Percentiles rank a stretch among this genome's conserved stretches.
Evolutionary conservation across 345 rosid genomes (phyloP).

Genomic region (Erucastrum elatum): DNA sequence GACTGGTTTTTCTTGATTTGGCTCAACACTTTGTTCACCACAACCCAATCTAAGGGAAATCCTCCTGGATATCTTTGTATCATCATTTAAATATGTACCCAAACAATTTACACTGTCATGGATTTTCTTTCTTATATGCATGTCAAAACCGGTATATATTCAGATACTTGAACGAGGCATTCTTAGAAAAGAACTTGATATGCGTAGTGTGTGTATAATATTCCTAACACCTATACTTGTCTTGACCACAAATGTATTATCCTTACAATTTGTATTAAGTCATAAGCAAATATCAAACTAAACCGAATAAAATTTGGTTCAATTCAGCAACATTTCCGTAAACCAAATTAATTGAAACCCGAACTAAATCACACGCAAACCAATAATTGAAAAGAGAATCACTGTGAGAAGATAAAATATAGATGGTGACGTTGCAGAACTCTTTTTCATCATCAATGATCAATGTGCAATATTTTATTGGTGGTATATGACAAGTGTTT

Average conservation of each 20-base stretch:
- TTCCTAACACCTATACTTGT: neutral
- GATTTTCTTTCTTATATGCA: neutral
- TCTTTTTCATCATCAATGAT: constrained; percentile 22
- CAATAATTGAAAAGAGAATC: neutral
- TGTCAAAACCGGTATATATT: neutral
- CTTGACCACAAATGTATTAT: constrained; percentile 14
- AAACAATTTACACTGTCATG: neutral
- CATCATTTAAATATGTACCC: neutral
- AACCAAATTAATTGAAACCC: too few species aligned
- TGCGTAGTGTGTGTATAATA: neutral
- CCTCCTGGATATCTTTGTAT: constrained; percentile 73
- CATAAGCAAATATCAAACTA: constrained; percentile 5
- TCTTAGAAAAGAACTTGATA: neutral
- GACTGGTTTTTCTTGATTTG: constrained; percentile 70
- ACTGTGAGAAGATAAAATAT: neutral
- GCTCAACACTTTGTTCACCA: constrained; percentile 67
- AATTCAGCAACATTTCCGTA: constrained; percentile 55
- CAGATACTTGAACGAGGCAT: neutral
- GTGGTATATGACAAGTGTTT: constrained; percentile 17
- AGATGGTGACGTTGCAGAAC: constrained; percentile 23
- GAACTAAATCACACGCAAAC: neutral
- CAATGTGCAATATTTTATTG: constrained; percentile 1
- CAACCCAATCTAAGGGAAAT: constrained; percentile 62
- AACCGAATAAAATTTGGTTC: constrained; percentile 56
- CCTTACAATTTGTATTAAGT: constrained; percentile 3